These are phyloP conservation scores for Xerocomellus intermedius DNA, from an alignment of 768 basidiomycete species.

Conservation along the genomic window DNA sequence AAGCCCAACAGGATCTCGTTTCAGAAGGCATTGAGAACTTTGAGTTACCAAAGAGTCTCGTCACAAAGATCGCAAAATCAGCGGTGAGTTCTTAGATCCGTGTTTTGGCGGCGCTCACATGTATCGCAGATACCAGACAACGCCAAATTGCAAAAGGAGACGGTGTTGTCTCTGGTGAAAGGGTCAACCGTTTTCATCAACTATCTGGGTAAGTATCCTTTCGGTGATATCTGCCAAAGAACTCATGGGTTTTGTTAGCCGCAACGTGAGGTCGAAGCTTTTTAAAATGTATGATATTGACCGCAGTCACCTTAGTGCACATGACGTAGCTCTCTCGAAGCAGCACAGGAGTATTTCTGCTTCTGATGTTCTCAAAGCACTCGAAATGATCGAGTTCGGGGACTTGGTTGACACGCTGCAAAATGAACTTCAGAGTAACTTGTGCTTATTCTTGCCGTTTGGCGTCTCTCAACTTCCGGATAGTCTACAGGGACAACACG, in stretches of 20 bases:
- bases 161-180: conserved; percentile 78
- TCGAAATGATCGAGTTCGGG: conserved; percentile 75
- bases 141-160: conserved; percentile 88
- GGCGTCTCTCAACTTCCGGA: neutral
- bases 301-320: conserved; percentile 52
- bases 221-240: neutral
- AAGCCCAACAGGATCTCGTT: conserved; percentile 75
- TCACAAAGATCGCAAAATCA: conserved; percentile 83
- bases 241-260: conserved; percentile 30
- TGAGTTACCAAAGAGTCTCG: conserved; percentile 80
- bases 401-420: conserved; percentile 66
- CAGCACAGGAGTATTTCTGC: conserved; percentile 89
- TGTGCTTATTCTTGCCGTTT: neutral
- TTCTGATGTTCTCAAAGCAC: conserved; percentile 84
- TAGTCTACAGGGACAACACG: conserved; percentile 64
- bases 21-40: conserved; percentile 88
- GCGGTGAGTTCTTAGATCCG: conserved; percentile 50
- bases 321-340: conserved; percentile 81
- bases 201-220: conserved; percentile 65
- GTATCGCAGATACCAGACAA: conserved; percentile 70
- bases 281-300: conserved; percentile 5
- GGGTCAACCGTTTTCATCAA: conserved; percentile 95
- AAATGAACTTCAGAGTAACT: conserved; percentile 59
- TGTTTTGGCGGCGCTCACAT: neutral
- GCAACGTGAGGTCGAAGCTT: conserved; percentile 40